Evolutionary conservation across 2,329 filamentous ascomycete genomes (phyloP), one percentile per base, ranked within the genome.

Genomic region (Hirsutella thompsonii): DNA sequence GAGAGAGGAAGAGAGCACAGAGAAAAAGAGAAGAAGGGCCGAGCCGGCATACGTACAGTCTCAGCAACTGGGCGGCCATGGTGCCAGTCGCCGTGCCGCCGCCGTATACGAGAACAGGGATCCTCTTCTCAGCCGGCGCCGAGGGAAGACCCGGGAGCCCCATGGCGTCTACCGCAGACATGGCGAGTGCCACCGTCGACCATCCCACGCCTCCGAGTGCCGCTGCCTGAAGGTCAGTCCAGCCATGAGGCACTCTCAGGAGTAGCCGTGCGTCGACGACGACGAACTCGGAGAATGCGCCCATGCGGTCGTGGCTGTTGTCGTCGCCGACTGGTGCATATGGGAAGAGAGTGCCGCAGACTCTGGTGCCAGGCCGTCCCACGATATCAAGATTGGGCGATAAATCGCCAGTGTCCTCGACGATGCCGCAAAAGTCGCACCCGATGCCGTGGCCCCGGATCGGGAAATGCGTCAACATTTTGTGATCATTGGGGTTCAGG

Each of bases 91-190:
- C 52, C 2, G 55, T 56, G 0, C 46, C 50, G 3, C 47, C 56
- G 5, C 55, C 56, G 18, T 56, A 57, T 2, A 59, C 49, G 2
- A 59, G 37, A 3, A 59, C 51, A 1, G 52, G 50, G 8, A 37
- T 23, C 14, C 19, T 21, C 5, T n/a, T 36, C n/a, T 36, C 28
- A 5, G 35, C 40, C 3, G 45, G 45, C 20, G 11, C 19, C 1
- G 43, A 47, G 4, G 45, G 45, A 11, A 28, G 23, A 11, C 41
- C 45, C 3, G 37, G n/a, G 13, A 47, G 41, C 16, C 18, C 26
- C 19, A 53, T 37, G 13, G 41, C 37, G 4, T 28, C 20, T 9
- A 26, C 4, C 16, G 18, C 37, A 2, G 14, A 3, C 8, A 38
- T 19, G 23, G 16, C 23, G 1, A 20, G 14, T 21, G 2, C 1